Evolutionary conservation across 2,329 filamentous ascomycete genomes (phyloP).

Genomic region (Aspergillus sp.): DNA sequence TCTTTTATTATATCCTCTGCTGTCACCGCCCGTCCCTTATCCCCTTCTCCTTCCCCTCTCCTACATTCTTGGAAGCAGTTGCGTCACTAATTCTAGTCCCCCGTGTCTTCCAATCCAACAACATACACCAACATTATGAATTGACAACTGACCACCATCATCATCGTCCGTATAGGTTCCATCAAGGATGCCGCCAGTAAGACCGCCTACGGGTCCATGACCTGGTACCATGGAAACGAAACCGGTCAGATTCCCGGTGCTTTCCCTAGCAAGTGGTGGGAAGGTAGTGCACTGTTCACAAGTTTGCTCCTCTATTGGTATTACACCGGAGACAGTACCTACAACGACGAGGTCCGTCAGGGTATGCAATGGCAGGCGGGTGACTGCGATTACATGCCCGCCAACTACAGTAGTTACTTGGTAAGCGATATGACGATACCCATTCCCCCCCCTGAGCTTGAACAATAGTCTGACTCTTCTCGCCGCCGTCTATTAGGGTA

Average conservation of each 20-base stretch:
- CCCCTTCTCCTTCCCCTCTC: background rate
- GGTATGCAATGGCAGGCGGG: constrained; percentile 39
- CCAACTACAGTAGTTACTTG: constrained; percentile 40
- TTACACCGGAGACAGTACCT: constrained; percentile 64
- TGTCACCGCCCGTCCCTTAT: background rate
- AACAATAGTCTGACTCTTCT: background rate
- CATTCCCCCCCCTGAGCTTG: background rate
- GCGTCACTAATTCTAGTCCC: too few species aligned
- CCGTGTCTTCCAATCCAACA: too few species aligned
- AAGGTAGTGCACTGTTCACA: constrained; percentile 69
- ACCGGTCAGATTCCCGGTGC: constrained; percentile 55
- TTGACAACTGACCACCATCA: background rate
- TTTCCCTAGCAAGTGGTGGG: constrained; percentile 75
- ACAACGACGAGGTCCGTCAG: constrained; percentile 59
- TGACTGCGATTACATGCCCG: constrained; percentile 40
- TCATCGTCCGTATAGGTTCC: constrained; percentile 34
- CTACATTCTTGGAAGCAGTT: background rate
- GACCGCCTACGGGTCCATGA: constrained; percentile 53
- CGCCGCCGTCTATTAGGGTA: constrained; percentile 49
- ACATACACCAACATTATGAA: too few species aligned
- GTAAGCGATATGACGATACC: constrained; percentile 5
- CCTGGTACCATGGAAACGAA: constrained; percentile 55
- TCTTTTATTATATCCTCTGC: background rate
- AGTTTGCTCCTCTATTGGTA: constrained; percentile 71
- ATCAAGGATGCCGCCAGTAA: constrained; percentile 47